Conservation (phyloP, 257 asterid species). For the Gardenia jasminoides region DNA sequence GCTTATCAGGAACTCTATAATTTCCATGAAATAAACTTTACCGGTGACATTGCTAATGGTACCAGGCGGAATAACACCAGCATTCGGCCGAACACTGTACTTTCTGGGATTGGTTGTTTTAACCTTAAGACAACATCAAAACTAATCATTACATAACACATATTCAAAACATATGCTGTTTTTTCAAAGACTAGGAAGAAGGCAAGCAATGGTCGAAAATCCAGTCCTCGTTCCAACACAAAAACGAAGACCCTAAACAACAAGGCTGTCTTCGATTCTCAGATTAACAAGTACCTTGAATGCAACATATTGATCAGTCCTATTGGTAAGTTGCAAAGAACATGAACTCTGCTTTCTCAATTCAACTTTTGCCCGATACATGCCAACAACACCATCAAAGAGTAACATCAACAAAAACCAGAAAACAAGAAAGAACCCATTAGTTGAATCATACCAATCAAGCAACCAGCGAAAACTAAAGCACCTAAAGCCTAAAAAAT, state of each 20-base stretch:
- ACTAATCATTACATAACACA: neutral
- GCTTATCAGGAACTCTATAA: neutral
- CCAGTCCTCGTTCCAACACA: neutral
- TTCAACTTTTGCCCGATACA: slow-evolving; percentile 51
- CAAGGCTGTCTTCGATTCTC: neutral
- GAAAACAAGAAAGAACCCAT: slow-evolving; percentile 1
- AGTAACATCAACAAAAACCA: neutral
- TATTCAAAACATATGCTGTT: no score
- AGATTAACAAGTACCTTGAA: slow-evolving; percentile 55
- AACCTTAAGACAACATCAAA: slow-evolving; percentile 40
- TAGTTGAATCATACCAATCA: neutral
- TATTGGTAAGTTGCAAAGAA: slow-evolving; percentile 75
- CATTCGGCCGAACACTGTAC: slow-evolving; percentile 85
- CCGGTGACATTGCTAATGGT: slow-evolving; percentile 74
- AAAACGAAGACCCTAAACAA: neutral
- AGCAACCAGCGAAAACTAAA: neutral
- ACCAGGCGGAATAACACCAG: slow-evolving; percentile 71
- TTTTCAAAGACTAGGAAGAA: neutral
- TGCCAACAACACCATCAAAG: neutral
- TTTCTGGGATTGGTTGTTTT: slow-evolving; percentile 87
- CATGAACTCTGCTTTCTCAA: slow-evolving; percentile 78
- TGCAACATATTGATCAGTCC: slow-evolving; percentile 71
- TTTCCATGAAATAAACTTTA: slow-evolving; percentile 14
- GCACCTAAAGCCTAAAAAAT: neutral
- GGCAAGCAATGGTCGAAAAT: no score